Evolutionary conservation across 164 flowering plant species (phyloP).

Genomic region (Protea cynaroides): DNA sequence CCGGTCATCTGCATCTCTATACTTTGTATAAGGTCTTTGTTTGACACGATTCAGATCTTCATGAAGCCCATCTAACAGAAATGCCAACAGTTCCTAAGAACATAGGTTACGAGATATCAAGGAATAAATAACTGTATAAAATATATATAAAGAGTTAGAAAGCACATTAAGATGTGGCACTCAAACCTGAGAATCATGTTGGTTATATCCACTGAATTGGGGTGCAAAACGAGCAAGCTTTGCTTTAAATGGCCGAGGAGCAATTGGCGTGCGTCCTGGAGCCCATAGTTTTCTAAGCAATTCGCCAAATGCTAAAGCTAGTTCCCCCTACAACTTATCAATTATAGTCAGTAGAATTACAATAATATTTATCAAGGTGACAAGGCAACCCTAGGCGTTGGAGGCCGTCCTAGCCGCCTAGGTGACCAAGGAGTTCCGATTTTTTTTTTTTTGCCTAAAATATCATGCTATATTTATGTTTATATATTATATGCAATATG

Average conservation of each 20-base stretch:
- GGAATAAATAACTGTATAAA: not conserved
- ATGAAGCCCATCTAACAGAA: constrained; percentile 97
- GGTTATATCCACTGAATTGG: constrained; percentile 96
- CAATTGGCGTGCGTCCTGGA: constrained; percentile 80
- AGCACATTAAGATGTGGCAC: not conserved
- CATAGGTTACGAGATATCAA: not conserved
- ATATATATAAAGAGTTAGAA: not conserved
- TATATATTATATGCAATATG: too few relatives aligned
- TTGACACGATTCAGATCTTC: constrained; percentile 98
- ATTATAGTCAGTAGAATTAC: constrained; percentile 5
- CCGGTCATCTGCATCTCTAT: constrained; percentile 94
- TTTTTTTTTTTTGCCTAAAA: too few relatives aligned
- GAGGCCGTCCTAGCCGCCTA: too few relatives aligned
- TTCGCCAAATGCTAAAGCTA: constrained; percentile 96
- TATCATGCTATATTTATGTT: too few relatives aligned
- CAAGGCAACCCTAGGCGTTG: too few relatives aligned
- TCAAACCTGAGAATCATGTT: constrained; percentile 95
- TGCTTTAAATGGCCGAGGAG: constrained; percentile 84
- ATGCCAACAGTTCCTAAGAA: constrained; percentile 89
- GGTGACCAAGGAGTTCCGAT: too few relatives aligned
- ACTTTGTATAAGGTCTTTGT: constrained; percentile 79
- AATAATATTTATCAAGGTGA: too few relatives aligned
- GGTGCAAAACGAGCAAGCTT: constrained; percentile 98
- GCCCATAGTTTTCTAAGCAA: constrained; percentile 93
- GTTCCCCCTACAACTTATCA: constrained; percentile 62